A percentile compares a stretch with the other conserved stretches of the same genome.
Evolutionary conservation across 371 early-diverging fungal species (phyloP).

Genomic region (Haplosporangium sp.): DNA sequence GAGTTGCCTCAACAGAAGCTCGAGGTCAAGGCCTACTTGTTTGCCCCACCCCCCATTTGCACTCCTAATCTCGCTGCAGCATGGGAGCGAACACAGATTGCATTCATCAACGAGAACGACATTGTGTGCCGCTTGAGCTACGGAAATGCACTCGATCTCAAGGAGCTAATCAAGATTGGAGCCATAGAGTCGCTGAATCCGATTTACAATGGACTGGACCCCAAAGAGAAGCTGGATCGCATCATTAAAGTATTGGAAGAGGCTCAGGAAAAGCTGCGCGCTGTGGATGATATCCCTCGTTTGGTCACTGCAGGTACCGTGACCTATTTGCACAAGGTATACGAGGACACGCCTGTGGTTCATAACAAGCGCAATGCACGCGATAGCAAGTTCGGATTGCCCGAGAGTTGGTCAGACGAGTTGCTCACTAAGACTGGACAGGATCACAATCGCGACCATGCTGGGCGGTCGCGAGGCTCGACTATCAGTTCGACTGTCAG

Average conservation of each 20-base stretch:
- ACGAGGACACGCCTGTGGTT: conserved; percentile 43
- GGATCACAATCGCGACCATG: neutral
- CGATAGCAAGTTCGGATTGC: conserved; percentile 31
- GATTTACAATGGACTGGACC: conserved; percentile 22
- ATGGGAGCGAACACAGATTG: conserved; percentile 74
- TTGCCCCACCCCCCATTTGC: conserved; percentile 75
- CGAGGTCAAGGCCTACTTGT: conserved; percentile 63
- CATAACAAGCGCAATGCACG: conserved; percentile 23
- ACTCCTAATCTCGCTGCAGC: conserved; percentile 74
- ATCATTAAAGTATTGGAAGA: conserved; percentile 35
- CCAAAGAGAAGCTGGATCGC: conserved; percentile 28
- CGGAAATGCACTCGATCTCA: conserved; percentile 75
- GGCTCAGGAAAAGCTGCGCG: conserved; percentile 36
- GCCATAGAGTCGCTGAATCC: conserved; percentile 52
- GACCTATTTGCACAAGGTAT: conserved; percentile 47
- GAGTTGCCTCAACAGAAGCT: conserved; percentile 52
- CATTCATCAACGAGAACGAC: conserved; percentile 82
- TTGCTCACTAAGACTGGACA: neutral
- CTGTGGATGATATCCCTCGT: conserved; percentile 42
- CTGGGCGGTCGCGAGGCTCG: neutral
- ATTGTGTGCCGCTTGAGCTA: conserved; percentile 80
- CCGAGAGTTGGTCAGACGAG: conserved; percentile 24
- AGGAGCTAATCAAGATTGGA: conserved; percentile 67
- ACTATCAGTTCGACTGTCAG: conserved; percentile 5
- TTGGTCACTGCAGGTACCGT: conserved; percentile 42